Evolutionary conservation across 441 rosid species (phyloP), one percentile per base, ranked within the genome.

Genomic region (Arabidopsis hybrid): DNA sequence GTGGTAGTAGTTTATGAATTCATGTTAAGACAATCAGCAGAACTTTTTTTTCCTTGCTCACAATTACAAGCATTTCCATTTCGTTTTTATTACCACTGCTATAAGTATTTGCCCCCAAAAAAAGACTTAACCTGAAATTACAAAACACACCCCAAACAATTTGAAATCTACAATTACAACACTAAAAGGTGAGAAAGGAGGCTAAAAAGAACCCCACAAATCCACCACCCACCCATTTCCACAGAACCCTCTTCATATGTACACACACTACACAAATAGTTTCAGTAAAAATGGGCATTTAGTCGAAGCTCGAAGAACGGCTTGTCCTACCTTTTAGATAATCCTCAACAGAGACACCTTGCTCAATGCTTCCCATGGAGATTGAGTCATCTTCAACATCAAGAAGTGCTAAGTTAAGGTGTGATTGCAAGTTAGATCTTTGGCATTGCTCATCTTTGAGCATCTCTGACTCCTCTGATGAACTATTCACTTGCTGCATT

Each of bases 281-380:
- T 62, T 53, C 61, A 65, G 55, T 34, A 10, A 21, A 35, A 32
- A 1, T 17, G 40, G 34, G 10, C 5, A 39, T 80, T 84, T 75
- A 88, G 83, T 89, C 92, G 8, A 89, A 87, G 88, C 95, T 89
- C 12, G 92, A 85, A 6, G 91, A 87, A 58, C 86, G 89, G 77
- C 91, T 89, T 79, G 89, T 87, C 75, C 95, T 83, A 62, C 95
- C 95, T 76, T 80, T 84, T 36, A 89, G 71, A 65, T 89, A 89
- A 68, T 88, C 92, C 75, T 89, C 95, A 69, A 87, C 68, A 1
- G 92, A 86, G 57, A 89, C 55, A 6, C 82, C 59, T 46, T 85
- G 89, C 50, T 89, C 95, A 0, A 82, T 70, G 81, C 88, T 84
- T 78, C 89, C 86, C 82, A 79, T 69, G 55, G 92, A 89, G 43